phyloP scores from a whole-genome alignment of 345 rosid genomes.

The Adansonia digitata region DNA sequence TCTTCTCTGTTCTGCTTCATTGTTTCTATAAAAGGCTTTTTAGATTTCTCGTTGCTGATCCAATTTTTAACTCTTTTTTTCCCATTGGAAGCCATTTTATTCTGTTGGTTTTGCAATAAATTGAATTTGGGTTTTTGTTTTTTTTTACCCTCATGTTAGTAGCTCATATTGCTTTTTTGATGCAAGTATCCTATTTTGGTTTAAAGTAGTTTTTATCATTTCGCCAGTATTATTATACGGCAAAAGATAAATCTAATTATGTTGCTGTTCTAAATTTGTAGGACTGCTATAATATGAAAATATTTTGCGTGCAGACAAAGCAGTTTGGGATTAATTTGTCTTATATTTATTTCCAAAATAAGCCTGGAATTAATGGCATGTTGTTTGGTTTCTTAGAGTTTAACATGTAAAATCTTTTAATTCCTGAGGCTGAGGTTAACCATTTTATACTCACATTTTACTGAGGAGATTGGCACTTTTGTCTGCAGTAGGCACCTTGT shows the following conservation, averaged over 20 bases:
- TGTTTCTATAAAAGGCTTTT: conserved; percentile 4
- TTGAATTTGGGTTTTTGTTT: background rate
- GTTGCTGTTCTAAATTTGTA: background rate
- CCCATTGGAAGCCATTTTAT: conserved; percentile 11
- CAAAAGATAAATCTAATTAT: background rate
- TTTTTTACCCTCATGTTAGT: background rate
- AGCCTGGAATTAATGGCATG: background rate
- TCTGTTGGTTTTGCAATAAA: conserved; percentile 1
- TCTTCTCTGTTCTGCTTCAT: background rate
- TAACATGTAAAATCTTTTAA: background rate
- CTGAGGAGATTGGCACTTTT: conserved; percentile 11
- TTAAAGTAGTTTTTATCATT: no score
- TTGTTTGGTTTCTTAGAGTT: conserved; percentile 12
- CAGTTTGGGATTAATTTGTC: background rate
- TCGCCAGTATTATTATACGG: background rate
- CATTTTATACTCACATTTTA: background rate
- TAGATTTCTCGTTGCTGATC: conserved; percentile 3
- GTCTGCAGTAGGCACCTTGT: conserved; percentile 83
- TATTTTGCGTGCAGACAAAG: conserved; percentile 7
- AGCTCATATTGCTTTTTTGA: background rate
- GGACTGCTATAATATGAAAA: background rate
- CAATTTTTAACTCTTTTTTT: conserved; percentile 12
- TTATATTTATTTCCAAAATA: background rate
- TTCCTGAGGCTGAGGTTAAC: background rate
- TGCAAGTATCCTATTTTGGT: background rate